These are phyloP conservation scores for Russula virescens DNA, from an alignment of 768 basidiomycete species.

Conservation along the genomic window DNA sequence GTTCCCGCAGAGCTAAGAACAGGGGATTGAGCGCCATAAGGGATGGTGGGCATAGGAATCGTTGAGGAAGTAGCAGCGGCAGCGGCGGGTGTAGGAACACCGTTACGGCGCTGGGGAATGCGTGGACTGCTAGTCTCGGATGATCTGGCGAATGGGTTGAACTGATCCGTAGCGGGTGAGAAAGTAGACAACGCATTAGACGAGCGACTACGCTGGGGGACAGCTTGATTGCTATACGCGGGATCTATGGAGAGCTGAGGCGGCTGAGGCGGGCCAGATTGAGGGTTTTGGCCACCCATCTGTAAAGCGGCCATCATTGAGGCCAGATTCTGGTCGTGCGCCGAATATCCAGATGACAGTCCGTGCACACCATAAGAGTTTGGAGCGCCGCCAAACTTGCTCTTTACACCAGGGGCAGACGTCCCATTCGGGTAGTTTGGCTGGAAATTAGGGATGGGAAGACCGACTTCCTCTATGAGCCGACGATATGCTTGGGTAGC, in stretches of 20 bases:
- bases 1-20: constrained; percentile 49
- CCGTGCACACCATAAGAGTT: constrained; percentile 64
- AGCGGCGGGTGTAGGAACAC: constrained; percentile 33
- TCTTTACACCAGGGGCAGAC: constrained; percentile 56
- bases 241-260: constrained; percentile 72
- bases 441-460: constrained; percentile 85
- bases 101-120: constrained; percentile 42
- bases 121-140: constrained; percentile 49
- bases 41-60: constrained; percentile 31
- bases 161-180: constrained; percentile 49
- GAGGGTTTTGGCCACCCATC: constrained; percentile 84
- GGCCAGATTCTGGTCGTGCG: constrained; percentile 78
- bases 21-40: constrained; percentile 59
- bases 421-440: constrained; percentile 64
- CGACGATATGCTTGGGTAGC: constrained; percentile 93
- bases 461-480: constrained; percentile 89
- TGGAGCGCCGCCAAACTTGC: constrained; percentile 44
- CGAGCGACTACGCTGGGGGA: constrained; percentile 25
- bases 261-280: constrained; percentile 68
- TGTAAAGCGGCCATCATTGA: constrained; percentile 92
- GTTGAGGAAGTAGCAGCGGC: constrained; percentile 19
- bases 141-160: constrained; percentile 53
- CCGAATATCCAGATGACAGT: constrained; percentile 71
- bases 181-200: constrained; percentile 41
- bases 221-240: constrained; percentile 39